phyloP scores from a whole-genome alignment of 1,284 basidiomycete species.

The Pyrrhoderma lamaoense region DNA sequence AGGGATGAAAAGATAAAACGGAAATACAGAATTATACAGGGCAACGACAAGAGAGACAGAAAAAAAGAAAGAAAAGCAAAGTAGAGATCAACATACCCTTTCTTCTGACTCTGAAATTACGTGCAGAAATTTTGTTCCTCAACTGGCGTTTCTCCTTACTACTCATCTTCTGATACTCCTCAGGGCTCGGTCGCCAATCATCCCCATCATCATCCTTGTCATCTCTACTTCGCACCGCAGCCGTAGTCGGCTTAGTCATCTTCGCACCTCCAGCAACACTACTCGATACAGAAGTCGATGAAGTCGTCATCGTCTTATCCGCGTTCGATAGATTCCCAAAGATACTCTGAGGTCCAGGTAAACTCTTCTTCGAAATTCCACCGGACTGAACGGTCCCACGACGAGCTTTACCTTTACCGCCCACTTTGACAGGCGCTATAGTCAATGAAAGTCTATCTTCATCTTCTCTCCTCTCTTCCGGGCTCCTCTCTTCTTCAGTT shows the following conservation, averaged over 20 bases:
- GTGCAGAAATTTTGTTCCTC: conserved; percentile 92
- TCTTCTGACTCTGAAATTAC: conserved; percentile 89
- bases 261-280: conserved; percentile 1
- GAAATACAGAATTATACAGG: conserved; percentile 1
- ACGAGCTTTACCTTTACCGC: conserved; percentile 54
- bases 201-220: conserved; percentile 49
- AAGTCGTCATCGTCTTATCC: conserved; percentile 21
- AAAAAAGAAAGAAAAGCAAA: not conserved
- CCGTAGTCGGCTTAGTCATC: not conserved
- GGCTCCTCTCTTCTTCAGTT: too few relatives aligned
- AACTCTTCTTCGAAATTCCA: conserved; percentile 56
- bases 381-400: conserved; percentile 68
- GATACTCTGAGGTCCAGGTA: conserved; percentile 27
- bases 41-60: not conserved
- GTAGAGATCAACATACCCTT: conserved; percentile 55
- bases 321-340: conserved; percentile 28
- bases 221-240: conserved; percentile 22
- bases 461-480: conserved; percentile 20
- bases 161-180: conserved; percentile 93
- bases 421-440: conserved; percentile 41
- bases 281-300: conserved; percentile 17
- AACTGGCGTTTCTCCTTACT: conserved; percentile 96
- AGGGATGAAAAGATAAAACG: conserved; percentile 18
- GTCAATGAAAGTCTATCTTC: conserved; percentile 23
- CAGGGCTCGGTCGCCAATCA: conserved; percentile 79